Percentiles rank a stretch among this genome's conserved stretches.
Conservation (phyloP, 257 asterid genomes). For the Henckelia pumila region DNA sequence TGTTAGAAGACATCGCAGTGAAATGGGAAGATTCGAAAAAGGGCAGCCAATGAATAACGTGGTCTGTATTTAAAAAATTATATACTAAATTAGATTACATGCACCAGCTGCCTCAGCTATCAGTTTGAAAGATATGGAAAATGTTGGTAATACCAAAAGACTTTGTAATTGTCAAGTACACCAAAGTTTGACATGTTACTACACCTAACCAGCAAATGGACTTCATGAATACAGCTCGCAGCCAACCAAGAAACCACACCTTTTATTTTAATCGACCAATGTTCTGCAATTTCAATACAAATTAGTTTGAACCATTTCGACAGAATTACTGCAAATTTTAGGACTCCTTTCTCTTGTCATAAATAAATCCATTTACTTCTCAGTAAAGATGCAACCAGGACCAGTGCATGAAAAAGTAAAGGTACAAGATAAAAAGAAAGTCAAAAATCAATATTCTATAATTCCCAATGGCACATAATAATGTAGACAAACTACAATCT, state of each 20-base stretch:
- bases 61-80: neutral
- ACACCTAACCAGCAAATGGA: neutral
- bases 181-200: neutral
- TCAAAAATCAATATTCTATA: slow-evolving; percentile 18
- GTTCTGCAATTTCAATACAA: neutral
- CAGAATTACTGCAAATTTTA: neutral
- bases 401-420: neutral
- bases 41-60: neutral
- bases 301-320: neutral
- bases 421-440: neutral
- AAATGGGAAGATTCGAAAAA: no score
- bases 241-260: no score
- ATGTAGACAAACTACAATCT: slow-evolving; percentile 30
- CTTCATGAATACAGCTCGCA: no score
- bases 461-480: slow-evolving; percentile 20
- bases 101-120: neutral
- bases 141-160: neutral
- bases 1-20: no score
- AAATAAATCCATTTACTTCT: slow-evolving; percentile 13
- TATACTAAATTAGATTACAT: no score
- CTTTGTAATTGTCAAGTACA: neutral
- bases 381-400: neutral
- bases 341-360: neutral
- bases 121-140: neutral
- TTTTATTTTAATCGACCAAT: neutral